phyloP scores from a whole-genome alignment of 306 rosid genomes.

The Geum urbanum region DNA sequence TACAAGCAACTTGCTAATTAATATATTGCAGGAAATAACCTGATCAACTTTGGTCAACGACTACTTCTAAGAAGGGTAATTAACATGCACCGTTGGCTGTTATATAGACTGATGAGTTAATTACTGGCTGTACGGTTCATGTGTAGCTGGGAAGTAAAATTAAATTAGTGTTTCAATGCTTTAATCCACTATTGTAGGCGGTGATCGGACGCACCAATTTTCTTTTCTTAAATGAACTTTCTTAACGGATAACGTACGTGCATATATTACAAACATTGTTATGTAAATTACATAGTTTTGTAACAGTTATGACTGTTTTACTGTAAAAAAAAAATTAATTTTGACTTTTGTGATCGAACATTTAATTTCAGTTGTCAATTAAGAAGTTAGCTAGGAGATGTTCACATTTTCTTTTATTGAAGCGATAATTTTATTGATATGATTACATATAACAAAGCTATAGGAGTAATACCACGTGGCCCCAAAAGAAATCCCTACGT shows the following conservation, averaged over 20 bases:
- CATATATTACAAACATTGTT: not conserved
- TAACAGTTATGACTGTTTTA: no score
- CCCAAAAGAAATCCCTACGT: no score
- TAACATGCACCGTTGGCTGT: not conserved
- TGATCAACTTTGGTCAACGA: conserved; percentile 1
- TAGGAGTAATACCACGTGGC: no score
- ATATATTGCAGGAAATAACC: not conserved
- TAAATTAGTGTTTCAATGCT: not conserved
- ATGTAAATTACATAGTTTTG: not conserved
- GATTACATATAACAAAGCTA: no score
- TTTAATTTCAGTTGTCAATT: no score
- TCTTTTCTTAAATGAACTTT: not conserved
- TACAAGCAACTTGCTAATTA: no score
- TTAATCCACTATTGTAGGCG: not conserved
- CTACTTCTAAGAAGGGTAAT: not conserved
- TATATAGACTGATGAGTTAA: not conserved
- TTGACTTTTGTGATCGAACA: no score
- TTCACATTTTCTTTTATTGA: no score
- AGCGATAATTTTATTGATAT: no score
- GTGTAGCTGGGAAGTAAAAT: not conserved
- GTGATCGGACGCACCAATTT: not conserved
- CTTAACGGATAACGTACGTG: not conserved
- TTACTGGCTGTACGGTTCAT: not conserved
- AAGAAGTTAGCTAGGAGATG: no score
- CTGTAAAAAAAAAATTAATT: no score